phyloP scores from a whole-genome alignment of 2,329 filamentous ascomycete genomes.

The Colletotrichum sublineola region DNA sequence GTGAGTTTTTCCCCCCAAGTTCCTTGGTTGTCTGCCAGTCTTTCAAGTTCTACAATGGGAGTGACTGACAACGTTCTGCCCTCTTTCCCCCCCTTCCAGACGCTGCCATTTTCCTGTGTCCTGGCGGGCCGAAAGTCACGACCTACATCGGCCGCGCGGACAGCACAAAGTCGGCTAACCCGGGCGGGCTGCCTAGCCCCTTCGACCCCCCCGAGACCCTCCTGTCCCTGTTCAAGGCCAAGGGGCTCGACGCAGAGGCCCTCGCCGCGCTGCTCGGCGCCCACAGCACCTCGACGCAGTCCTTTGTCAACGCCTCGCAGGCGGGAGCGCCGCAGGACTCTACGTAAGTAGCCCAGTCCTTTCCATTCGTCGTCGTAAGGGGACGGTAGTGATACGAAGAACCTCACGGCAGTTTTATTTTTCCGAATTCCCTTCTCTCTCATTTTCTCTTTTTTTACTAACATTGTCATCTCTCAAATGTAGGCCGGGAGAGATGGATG shows the following conservation, averaged over 20 bases:
- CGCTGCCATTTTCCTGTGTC: slow-evolving; percentile 63
- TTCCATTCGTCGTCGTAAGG: too few species aligned
- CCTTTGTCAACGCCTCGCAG: slow-evolving; percentile 56
- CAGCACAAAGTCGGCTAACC: slow-evolving; percentile 53
- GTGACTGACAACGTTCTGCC: too few species aligned
- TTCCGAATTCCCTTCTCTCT: too few species aligned
- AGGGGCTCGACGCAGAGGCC: slow-evolving; percentile 64
- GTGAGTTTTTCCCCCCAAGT: background rate
- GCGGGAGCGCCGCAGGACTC: slow-evolving; percentile 64
- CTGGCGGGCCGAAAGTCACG: slow-evolving; percentile 61
- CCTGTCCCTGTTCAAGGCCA: slow-evolving; percentile 63
- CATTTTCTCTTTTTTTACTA: background rate
- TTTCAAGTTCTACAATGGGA: background rate
- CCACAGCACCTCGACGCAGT: slow-evolving; percentile 65
- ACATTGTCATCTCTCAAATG: background rate
- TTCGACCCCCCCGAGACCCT: slow-evolving; percentile 58
- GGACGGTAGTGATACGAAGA: too few species aligned
- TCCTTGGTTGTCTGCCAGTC: too few species aligned
- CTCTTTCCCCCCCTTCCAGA: slow-evolving; percentile 46
- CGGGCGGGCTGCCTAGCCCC: slow-evolving; percentile 58
- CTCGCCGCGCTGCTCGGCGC: slow-evolving; percentile 68
- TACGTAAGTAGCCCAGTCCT: slow-evolving; percentile 47
- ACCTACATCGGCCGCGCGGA: slow-evolving; percentile 66
- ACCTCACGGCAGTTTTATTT: background rate
- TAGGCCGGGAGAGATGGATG: slow-evolving; percentile 64